Evolutionary conservation across 305 asterid species (phyloP).

Genomic region (Monarda citriodora): DNA sequence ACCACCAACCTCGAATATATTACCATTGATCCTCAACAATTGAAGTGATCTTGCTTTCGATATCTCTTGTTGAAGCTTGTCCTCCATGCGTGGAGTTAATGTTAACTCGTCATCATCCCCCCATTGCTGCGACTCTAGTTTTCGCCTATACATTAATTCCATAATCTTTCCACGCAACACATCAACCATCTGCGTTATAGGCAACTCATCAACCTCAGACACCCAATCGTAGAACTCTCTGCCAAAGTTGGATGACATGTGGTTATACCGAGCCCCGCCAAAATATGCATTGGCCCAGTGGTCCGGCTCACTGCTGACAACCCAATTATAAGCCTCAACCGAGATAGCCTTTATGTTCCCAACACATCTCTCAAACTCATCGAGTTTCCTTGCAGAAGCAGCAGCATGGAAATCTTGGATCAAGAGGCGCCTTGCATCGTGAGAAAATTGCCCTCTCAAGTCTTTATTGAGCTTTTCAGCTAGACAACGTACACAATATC

Average conservation of each 20-base stretch:
- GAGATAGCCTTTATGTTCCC: constrained; percentile 96
- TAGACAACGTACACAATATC: constrained; percentile 88
- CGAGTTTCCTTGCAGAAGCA: constrained; percentile 80
- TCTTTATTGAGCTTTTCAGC: constrained; percentile 96
- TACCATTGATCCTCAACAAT: constrained; percentile 48
- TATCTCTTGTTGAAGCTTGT: constrained; percentile 75
- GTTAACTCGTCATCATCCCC: constrained; percentile 45
- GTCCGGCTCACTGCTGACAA: constrained; percentile 74
- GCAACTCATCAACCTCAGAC: constrained; percentile 92
- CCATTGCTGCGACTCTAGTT: constrained; percentile 92
- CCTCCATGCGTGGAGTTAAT: constrained; percentile 88
- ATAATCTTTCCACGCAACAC: constrained; percentile 93
- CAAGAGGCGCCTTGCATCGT: constrained; percentile 98
- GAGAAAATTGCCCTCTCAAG: constrained; percentile 92
- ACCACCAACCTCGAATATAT: constrained; percentile 74
- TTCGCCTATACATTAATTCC: constrained; percentile 78
- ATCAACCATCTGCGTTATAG: constrained; percentile 97
- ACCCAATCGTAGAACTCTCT: constrained; percentile 93
- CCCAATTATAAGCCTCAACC: constrained; percentile 93
- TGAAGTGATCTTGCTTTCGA: constrained; percentile 47
- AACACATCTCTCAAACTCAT: constrained; percentile 60
- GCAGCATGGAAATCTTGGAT: constrained; percentile 92
- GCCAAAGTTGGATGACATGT: constrained; percentile 92
- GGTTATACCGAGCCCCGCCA: constrained; percentile 83
- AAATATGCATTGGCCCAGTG: constrained; percentile 97